phyloP scores from a whole-genome alignment of 2,329 filamentous ascomycete genomes.

The Zasmidium citrigriseum region DNA sequence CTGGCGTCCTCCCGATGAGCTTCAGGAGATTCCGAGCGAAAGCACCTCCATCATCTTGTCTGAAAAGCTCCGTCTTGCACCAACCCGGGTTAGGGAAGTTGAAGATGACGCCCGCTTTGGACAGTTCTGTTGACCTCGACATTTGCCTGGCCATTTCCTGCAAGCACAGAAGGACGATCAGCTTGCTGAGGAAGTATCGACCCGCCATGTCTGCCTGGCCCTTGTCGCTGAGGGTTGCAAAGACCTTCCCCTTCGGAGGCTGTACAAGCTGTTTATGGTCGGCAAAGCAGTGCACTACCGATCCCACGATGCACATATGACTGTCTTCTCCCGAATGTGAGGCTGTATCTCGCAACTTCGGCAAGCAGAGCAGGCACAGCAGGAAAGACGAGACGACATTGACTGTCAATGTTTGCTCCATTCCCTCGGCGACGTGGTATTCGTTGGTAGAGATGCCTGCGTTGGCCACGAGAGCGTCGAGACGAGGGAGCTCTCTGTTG shows the following conservation, averaged over 20 bases:
- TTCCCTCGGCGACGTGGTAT: constrained; percentile 41
- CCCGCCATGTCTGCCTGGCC: constrained; percentile 14
- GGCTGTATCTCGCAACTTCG: constrained; percentile 49
- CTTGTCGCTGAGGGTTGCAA: constrained; percentile 14
- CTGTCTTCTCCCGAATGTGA: constrained; percentile 21
- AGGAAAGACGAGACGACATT: constrained; percentile 56
- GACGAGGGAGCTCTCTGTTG: constrained; percentile 15
- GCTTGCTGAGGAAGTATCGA: constrained; percentile 24
- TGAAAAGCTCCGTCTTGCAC: constrained; percentile 48
- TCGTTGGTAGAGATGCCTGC: constrained; percentile 41
- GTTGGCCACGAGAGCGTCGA: constrained; percentile 31
- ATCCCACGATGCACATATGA: constrained; percentile 39
- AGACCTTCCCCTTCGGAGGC: constrained; percentile 21
- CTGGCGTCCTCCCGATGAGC: constrained; percentile 36
- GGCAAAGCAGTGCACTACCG: constrained; percentile 46
- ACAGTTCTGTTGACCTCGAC: neutral
- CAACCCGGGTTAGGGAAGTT: constrained; percentile 54
- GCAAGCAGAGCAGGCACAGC: constrained; percentile 50
- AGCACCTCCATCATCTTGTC: constrained; percentile 20
- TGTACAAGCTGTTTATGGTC: constrained; percentile 50
- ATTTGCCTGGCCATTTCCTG: constrained; percentile 15
- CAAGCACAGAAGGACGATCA: constrained; percentile 22
- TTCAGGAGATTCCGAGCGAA: constrained; percentile 18
- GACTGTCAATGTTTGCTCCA: constrained; percentile 51
- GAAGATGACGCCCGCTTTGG: constrained; percentile 40